A percentile compares a stretch with the other conserved stretches of the same genome.
Evolutionary conservation across 2,329 filamentous ascomycete species (phyloP).

Genomic region (Nemania abortiva): DNA sequence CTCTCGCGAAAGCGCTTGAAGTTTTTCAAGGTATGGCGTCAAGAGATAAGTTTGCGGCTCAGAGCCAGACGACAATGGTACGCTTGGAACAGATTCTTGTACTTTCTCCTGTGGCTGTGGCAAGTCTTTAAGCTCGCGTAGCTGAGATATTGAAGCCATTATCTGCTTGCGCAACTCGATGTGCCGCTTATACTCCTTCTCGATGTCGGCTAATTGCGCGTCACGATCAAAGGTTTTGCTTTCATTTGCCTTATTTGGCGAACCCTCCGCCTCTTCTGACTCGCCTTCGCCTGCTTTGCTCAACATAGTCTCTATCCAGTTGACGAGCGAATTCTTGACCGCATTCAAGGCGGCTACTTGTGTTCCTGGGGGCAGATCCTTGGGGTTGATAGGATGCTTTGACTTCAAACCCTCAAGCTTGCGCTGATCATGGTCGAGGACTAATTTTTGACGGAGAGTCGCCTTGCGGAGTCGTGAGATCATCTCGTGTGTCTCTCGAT

Average conservation of each 20-base stretch:
- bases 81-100: constrained; percentile 14
- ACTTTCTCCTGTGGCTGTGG: constrained; percentile 7
- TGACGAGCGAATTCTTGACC: constrained; percentile 71
- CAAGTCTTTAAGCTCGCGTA: constrained; percentile 34
- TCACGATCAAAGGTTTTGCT: constrained; percentile 51
- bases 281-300: constrained; percentile 60
- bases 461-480: constrained; percentile 68
- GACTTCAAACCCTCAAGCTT: constrained; percentile 63
- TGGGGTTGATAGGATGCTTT: constrained; percentile 53
- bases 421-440: constrained; percentile 68
- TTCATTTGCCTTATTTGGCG: constrained; percentile 39
- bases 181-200: constrained; percentile 67
- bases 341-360: constrained; percentile 66
- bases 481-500: constrained; percentile 60
- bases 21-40: constrained; percentile 66
- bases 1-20: constrained; percentile 65
- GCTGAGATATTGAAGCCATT: constrained; percentile 55
- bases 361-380: constrained; percentile 52
- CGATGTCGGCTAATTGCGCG: constrained; percentile 60
- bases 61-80: constrained; percentile 28
- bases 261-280: constrained; percentile 36
- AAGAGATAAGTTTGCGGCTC: constrained; percentile 59
- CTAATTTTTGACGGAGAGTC: constrained; percentile 68
- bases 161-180: constrained; percentile 62
- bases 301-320: constrained; percentile 74